Evolutionary conservation across 768 basidiomycete species (phyloP).

Genomic region (Tephrocybe sp.): DNA sequence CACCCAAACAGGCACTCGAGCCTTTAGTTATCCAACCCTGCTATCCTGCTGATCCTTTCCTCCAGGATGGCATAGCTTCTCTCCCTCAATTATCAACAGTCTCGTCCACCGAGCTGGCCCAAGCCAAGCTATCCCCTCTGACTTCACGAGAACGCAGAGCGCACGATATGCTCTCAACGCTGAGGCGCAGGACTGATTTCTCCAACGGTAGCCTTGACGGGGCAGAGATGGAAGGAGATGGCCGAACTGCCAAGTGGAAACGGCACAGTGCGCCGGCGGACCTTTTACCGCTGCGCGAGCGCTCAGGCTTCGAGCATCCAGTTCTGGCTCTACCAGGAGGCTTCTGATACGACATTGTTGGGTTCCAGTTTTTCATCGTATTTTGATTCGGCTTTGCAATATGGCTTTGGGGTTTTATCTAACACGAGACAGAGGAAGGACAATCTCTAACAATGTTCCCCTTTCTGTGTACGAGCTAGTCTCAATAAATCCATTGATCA

Average conservation of each 20-base stretch:
- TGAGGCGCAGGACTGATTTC: slow-evolving; percentile 55
- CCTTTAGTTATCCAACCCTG: slow-evolving; percentile 32
- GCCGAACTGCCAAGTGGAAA: slow-evolving; percentile 39
- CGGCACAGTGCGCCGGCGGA: slow-evolving; percentile 69
- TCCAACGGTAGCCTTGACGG: slow-evolving; percentile 25
- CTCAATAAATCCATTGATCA: slow-evolving; percentile 5
- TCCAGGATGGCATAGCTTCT: slow-evolving; percentile 45
- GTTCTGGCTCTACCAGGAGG: slow-evolving; percentile 58
- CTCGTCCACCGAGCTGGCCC: slow-evolving; percentile 49
- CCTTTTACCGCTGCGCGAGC: slow-evolving; percentile 43
- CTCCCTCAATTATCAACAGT: slow-evolving; percentile 44
- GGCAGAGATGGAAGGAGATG: slow-evolving; percentile 20
- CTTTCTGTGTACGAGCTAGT: not conserved
- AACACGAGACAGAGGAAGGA: not conserved
- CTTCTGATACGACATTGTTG: slow-evolving; percentile 30
- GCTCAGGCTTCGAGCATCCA: slow-evolving; percentile 59
- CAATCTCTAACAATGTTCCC: not conserved
- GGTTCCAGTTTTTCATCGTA: slow-evolving; percentile 24
- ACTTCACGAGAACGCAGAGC: slow-evolving; percentile 57
- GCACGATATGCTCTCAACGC: slow-evolving; percentile 63
- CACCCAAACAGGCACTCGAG: slow-evolving; percentile 26
- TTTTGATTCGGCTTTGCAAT: not conserved
- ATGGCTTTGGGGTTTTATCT: not conserved
- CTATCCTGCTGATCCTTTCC: slow-evolving; percentile 36
- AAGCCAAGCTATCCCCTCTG: slow-evolving; percentile 51